Conservation (phyloP, 1,139 yeast genomes). For the Candida tropicalis region DNA sequence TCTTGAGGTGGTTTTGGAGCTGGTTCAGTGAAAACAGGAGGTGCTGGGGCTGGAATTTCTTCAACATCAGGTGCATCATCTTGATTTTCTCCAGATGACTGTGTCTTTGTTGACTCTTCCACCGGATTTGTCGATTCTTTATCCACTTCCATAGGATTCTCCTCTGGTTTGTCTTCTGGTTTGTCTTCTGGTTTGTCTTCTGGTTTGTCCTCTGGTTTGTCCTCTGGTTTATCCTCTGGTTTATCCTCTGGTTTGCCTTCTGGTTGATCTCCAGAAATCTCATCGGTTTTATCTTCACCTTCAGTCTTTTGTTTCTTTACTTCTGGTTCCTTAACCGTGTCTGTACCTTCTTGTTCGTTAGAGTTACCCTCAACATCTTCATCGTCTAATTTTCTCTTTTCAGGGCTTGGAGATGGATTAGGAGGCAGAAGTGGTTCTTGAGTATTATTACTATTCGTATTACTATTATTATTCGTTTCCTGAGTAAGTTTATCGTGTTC, state of each 20-base stretch:
- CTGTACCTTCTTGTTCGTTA: constrained; percentile 1
- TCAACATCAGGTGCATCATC: constrained; percentile 1
- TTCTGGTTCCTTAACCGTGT: not conserved
- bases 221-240: not conserved
- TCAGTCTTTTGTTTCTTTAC: constrained; percentile 6
- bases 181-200: not conserved
- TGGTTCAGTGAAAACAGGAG: constrained; percentile 37
- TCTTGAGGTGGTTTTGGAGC: constrained; percentile 75
- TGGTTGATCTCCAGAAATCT: too few species aligned
- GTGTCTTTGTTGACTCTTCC: not conserved
- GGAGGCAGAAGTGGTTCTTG: constrained; percentile 48
- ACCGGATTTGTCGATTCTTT: not conserved
- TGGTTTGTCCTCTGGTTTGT: constrained; percentile 1
- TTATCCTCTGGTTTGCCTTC: too few species aligned
- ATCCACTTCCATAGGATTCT: too few species aligned
- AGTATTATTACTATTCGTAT: constrained; percentile 2
- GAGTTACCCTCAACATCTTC: constrained; percentile 18
- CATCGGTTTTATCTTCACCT: constrained; percentile 4
- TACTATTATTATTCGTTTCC: not conserved
- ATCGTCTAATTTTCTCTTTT: constrained; percentile 34
- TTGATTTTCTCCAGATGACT: constrained; percentile 2
- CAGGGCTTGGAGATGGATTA: constrained; percentile 48
- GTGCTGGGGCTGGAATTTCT: constrained; percentile 6
- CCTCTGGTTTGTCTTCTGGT: constrained; percentile 1
- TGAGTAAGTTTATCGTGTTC: constrained; percentile 7